A percentile compares a stretch with the other conserved stretches of the same genome.
These are phyloP conservation scores for apple (Malus domestica) DNA, from an alignment of 306 rosid genomes.

Conservation along the genomic window DNA sequence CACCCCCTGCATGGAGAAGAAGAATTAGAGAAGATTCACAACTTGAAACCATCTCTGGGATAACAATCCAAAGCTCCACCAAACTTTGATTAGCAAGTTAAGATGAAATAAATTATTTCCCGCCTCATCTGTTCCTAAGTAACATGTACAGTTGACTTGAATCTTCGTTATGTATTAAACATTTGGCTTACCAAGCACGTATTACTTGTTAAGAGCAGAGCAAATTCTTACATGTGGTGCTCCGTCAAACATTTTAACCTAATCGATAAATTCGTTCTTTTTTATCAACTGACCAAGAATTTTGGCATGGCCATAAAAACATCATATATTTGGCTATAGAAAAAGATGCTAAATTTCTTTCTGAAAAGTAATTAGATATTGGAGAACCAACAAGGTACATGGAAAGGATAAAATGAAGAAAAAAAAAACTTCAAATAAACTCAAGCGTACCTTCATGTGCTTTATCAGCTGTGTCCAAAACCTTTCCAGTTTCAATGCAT, in stretches of 20 bases:
- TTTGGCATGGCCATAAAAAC: neutral
- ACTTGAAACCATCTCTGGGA: neutral
- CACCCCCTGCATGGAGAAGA: constrained; percentile 44
- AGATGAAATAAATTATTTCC: neutral
- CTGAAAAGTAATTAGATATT: neutral
- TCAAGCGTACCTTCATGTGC: constrained; percentile 75
- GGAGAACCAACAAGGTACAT: neutral
- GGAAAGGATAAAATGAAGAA: neutral
- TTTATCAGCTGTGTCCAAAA: constrained; percentile 91
- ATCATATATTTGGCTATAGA: neutral
- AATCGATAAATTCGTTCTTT: neutral
- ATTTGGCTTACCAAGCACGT: neutral
- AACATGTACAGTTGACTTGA: neutral
- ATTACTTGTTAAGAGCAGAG: too few species aligned
- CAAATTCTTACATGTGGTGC: too few species aligned
- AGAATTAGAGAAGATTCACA: constrained; percentile 5
- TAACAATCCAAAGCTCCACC: neutral
- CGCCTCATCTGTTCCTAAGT: neutral
- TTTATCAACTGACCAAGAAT: neutral
- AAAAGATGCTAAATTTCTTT: neutral
- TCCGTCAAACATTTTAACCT: too few species aligned
- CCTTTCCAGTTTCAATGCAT: constrained; percentile 70
- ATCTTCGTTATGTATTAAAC: neutral
- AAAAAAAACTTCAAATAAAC: neutral
- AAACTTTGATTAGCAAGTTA: neutral